A percentile compares a stretch with the other conserved stretches of the same genome.
Conservation (phyloP, 2,329 filamentous ascomycete genomes). For the Paecilomyces niveus region DNA sequence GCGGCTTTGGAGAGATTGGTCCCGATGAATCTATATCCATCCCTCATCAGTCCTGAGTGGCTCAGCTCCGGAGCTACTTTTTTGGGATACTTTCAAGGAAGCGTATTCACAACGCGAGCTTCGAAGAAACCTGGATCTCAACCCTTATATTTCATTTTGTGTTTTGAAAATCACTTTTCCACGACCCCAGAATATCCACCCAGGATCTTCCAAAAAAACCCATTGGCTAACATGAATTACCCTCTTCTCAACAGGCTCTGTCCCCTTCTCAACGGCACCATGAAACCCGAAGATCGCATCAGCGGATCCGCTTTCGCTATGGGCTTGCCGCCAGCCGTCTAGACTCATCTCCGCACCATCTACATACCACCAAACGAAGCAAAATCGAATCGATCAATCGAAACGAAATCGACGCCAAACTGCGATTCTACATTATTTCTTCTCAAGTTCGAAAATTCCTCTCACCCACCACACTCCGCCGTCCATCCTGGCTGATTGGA, state of each 20-base stretch:
- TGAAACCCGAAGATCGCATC: slow-evolving; percentile 49
- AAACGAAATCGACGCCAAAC: background rate
- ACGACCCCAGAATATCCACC: slow-evolving; percentile 1
- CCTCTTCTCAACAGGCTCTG: slow-evolving; percentile 55
- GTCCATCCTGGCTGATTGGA: background rate
- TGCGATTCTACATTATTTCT: background rate
- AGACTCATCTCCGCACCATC: slow-evolving; percentile 4
- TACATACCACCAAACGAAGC: background rate
- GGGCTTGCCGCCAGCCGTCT: slow-evolving; percentile 32
- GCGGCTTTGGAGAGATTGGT: background rate
- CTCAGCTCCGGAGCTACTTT: background rate
- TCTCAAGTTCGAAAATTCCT: background rate
- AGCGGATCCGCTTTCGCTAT: slow-evolving; percentile 42
- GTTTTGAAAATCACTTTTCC: slow-evolving; percentile 1
- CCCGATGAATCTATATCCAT: background rate
- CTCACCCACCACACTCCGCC: background rate
- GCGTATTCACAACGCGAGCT: background rate
- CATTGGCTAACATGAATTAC: slow-evolving; percentile 9
- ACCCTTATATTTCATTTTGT: background rate
- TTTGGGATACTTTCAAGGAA: background rate
- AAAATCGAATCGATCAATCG: background rate
- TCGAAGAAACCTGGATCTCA: background rate
- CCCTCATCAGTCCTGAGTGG: background rate
- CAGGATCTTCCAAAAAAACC: background rate
- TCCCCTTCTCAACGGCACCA: slow-evolving; percentile 76